Evolutionary conservation across 176 grass and related monocot genomes (phyloP).

Genomic region (sorghum (Sorghum bicolor)): Sorghum_bicolor_NCBIv3 NC_012875.2:48432501-48433000

Average conservation of each 20-base stretch:
- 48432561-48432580: neutral
- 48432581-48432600: constrained; percentile 34
- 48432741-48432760: neutral
- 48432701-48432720: neutral
- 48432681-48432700: neutral
- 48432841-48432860: constrained; percentile 47
- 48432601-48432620: neutral
- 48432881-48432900: constrained; percentile 17
- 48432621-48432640: neutral
- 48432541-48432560: neutral
- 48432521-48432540: neutral
- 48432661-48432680: neutral
- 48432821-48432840: neutral
- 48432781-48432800: neutral
- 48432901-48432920: constrained; percentile 40
- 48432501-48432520: neutral
- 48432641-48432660: constrained; percentile 12
- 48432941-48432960: constrained; percentile 40
- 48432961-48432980: constrained; percentile 16
- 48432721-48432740: neutral
- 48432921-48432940: constrained; percentile 71
- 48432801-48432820: constrained; percentile 4
- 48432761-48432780: neutral
- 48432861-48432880: constrained; percentile 33
- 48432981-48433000: constrained; percentile 13